Evolutionary conservation across 495 filamentous ascomycete genomes (phyloP), one percentile per base, ranked within the genome.

Genomic region (Aspergillus baeticus): DNA sequence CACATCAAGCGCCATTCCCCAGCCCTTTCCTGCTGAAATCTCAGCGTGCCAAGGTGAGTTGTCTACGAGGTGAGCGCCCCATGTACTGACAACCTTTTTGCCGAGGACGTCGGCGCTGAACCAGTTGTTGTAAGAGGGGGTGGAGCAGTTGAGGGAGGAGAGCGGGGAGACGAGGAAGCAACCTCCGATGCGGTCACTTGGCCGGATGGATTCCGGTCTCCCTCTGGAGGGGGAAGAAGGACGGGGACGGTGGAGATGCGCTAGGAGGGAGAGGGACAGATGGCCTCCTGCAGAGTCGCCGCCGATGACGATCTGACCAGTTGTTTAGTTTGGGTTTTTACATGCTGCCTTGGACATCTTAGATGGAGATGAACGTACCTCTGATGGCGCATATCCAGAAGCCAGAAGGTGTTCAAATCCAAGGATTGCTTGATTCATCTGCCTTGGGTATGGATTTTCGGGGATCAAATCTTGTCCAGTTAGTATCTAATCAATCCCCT

Each of bases 211-310:
- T n/a, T n/a, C n/a, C n/a, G n/a, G n/a, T n/a, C n/a, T n/a, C n/a
- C n/a, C n/a, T n/a, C n/a, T n/a, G n/a, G n/a, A n/a, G n/a, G n/a
- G n/a, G n/a, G n/a, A n/a, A n/a, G n/a, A n/a, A n/a, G 39, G 39
- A 4, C 39, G 39, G 39, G 3, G 1, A 54, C 37, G 54, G 22
- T 62, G 53, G 34, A 64, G 57, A 8, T 43, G 39, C 4, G 39
- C 39, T 18, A 61, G 58, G 53, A 67, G 56, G 23, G 39, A 53
- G 26, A 67, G 57, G 17, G 59, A 60, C 5, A 67, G 51, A 44
- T 64, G 62, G 44, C 61, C 64, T 8, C 64, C 64, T 48, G 62
- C 64, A 23, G 64, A 67, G 47, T 64, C 64, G 0, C 64, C 64
- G 5, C 64, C 61, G 35, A 67, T 47, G 18, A 67, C 48, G 15